A percentile compares a stretch with the other conserved stretches of the same genome.
phyloP scores from a whole-genome alignment of 306 rosid genomes.

The Quercus suber region DNA sequence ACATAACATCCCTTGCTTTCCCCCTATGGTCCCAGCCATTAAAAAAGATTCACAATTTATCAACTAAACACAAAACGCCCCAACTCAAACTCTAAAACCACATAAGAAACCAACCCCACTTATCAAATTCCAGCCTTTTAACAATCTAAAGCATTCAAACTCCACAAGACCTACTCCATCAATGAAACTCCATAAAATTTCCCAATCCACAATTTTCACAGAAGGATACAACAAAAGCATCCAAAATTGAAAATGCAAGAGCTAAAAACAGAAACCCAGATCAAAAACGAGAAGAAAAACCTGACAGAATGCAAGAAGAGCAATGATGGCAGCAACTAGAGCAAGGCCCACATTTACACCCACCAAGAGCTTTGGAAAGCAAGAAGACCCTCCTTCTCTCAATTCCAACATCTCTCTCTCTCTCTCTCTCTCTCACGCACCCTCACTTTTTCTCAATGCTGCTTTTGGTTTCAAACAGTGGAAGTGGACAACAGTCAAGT shows the following conservation, averaged over 20 bases:
- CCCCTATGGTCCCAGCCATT: not conserved
- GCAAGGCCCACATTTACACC: slow-evolving; percentile 68
- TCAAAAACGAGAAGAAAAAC: slow-evolving; percentile 32
- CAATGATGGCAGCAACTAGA: slow-evolving; percentile 56
- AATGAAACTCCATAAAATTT: not conserved
- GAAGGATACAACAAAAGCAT: not conserved
- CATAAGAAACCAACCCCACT: slow-evolving; percentile 3
- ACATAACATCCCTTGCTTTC: not conserved
- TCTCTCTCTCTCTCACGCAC: slow-evolving; percentile 17
- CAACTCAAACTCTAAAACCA: slow-evolving; percentile 16
- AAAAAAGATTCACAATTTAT: not conserved
- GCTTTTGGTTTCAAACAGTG: slow-evolving; percentile 24
- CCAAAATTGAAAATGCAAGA: slow-evolving; percentile 17
- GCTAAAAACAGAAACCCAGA: slow-evolving; percentile 10
- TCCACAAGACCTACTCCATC: slow-evolving; percentile 3
- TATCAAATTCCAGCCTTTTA: not conserved
- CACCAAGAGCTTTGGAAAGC: slow-evolving; percentile 55
- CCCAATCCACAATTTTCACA: slow-evolving; percentile 15
- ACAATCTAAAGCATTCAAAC: slow-evolving; percentile 10
- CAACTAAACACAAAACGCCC: not conserved
- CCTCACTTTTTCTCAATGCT: slow-evolving; percentile 1
- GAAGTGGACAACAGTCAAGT: slow-evolving; percentile 17
- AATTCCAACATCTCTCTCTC: slow-evolving; percentile 46
- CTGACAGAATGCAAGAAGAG: slow-evolving; percentile 70
- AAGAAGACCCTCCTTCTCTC: slow-evolving; percentile 33